These are phyloP conservation scores for Blastocystis sp. DNA, from an alignment of 352 stramenopile species.

Conservation along the genomic window DNA sequence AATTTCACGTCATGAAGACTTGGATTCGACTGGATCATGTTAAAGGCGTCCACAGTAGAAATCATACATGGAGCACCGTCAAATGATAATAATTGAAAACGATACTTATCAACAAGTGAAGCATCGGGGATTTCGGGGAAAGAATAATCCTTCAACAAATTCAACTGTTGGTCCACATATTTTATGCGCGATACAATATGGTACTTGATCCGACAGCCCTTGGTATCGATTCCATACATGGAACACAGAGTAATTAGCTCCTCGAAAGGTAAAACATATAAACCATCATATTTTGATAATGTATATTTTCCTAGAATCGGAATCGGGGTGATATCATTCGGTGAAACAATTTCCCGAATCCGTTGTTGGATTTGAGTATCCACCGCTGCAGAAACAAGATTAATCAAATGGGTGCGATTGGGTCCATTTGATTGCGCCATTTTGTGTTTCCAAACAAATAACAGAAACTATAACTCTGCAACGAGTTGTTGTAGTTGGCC, in stretches of 20 bases:
- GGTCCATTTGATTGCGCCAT: neutral
- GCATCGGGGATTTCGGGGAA: neutral
- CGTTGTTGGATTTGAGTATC: neutral
- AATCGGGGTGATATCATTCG: neutral
- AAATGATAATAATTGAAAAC: constrained; percentile 23
- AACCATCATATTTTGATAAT: constrained; percentile 12
- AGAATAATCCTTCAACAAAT: neutral
- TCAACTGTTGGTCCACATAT: neutral
- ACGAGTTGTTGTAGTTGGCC: constrained; percentile 83
- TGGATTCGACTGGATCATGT: neutral
- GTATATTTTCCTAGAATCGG: neutral
- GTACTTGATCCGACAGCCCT: constrained; percentile 30
- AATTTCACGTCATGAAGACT: too few species aligned
- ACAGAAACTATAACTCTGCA: neutral
- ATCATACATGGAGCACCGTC: constrained; percentile 50
- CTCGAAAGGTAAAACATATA: constrained; percentile 16
- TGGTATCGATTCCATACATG: neutral
- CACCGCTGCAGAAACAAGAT: neutral
- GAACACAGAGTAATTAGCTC: constrained; percentile 3
- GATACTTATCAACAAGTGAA: constrained; percentile 4
- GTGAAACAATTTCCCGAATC: neutral
- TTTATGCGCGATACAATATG: constrained; percentile 42
- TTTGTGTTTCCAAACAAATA: constrained; percentile 4
- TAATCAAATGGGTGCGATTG: neutral
- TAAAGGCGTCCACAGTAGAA: neutral